These are phyloP conservation scores for Trichoderma koningii DNA, from an alignment of 2,329 filamentous ascomycete species.

Conservation along the genomic window DNA sequence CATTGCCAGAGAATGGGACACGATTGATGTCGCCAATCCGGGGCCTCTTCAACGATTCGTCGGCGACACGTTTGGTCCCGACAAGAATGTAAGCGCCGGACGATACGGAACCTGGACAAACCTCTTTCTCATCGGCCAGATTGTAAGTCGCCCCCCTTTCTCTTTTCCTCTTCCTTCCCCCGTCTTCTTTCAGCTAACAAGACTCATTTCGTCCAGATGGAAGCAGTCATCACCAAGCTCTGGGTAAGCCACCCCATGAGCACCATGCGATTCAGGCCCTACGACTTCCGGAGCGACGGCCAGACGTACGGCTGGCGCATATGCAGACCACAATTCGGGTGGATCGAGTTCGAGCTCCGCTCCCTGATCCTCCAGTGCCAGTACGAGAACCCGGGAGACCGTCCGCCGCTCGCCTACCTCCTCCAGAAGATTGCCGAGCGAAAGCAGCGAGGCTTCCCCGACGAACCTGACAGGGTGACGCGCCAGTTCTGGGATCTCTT, in stretches of 20 bases:
- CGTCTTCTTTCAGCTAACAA: neutral
- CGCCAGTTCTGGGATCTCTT: slow-evolving; percentile 32
- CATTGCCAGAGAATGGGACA: slow-evolving; percentile 34
- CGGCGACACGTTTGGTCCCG: slow-evolving; percentile 27
- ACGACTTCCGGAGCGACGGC: neutral
- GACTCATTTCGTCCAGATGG: slow-evolving; percentile 32
- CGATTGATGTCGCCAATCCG: slow-evolving; percentile 5
- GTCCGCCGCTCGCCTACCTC: slow-evolving; percentile 34
- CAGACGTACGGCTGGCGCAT: slow-evolving; percentile 34
- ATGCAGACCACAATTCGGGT: neutral
- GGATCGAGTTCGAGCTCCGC: slow-evolving; percentile 33
- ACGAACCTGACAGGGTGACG: slow-evolving; percentile 28
- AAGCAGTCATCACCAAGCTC: slow-evolving; percentile 33
- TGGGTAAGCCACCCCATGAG: slow-evolving; percentile 26
- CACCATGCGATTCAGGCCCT: slow-evolving; percentile 7
- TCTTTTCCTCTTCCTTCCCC: neutral
- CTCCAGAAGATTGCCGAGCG: slow-evolving; percentile 30
- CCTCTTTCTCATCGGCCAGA: slow-evolving; percentile 35
- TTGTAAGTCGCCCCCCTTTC: slow-evolving; percentile 30
- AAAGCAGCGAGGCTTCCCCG: slow-evolving; percentile 30
- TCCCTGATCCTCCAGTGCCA: slow-evolving; percentile 34
- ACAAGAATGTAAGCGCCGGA: slow-evolving; percentile 31
- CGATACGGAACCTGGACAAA: slow-evolving; percentile 38
- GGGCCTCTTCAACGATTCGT: slow-evolving; percentile 21
- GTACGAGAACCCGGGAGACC: slow-evolving; percentile 34